phyloP scores from a whole-genome alignment of 176 grass and related monocot genomes.

The Raddia guianensis region DNA sequence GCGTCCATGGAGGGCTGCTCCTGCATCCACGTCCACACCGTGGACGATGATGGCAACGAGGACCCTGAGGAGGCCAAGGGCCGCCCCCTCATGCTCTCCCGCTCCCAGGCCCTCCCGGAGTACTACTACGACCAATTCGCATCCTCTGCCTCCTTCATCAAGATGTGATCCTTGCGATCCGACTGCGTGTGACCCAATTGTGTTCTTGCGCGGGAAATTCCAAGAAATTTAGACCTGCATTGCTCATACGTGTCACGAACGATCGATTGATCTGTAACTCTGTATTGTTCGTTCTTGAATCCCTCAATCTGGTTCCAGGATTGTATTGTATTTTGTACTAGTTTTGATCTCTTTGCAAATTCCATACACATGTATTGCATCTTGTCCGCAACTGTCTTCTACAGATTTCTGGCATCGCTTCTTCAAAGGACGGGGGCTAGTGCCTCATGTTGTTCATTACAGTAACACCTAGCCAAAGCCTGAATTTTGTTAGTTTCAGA shows the following conservation, averaged over 20 bases:
- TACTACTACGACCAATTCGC: slow-evolving; percentile 53
- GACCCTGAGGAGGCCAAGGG: slow-evolving; percentile 48
- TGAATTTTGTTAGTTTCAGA: slow-evolving; percentile 1
- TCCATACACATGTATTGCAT: background rate
- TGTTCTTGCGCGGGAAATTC: background rate
- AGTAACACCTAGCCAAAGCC: background rate
- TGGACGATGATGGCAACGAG: too few relatives aligned
- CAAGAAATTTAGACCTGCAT: background rate
- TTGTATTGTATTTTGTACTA: slow-evolving; percentile 3
- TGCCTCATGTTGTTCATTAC: background rate
- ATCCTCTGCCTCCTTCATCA: slow-evolving; percentile 45
- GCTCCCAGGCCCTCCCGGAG: slow-evolving; percentile 47
- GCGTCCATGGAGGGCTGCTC: too few relatives aligned
- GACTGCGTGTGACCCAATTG: background rate
- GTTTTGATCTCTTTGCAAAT: background rate
- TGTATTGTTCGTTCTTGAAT: background rate
- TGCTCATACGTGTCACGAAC: background rate
- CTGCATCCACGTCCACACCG: too few relatives aligned
- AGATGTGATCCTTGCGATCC: slow-evolving; percentile 47
- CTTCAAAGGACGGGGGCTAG: background rate
- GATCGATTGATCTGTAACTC: slow-evolving; percentile 21
- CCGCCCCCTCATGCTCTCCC: slow-evolving; percentile 67
- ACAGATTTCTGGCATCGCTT: background rate
- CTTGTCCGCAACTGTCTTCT: background rate
- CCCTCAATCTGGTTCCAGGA: background rate